Percentiles rank a stretch among this genome's conserved stretches.
Conservation (phyloP, 176 grass and related monocot genomes). For the Coix lacrymajobi region DNA sequence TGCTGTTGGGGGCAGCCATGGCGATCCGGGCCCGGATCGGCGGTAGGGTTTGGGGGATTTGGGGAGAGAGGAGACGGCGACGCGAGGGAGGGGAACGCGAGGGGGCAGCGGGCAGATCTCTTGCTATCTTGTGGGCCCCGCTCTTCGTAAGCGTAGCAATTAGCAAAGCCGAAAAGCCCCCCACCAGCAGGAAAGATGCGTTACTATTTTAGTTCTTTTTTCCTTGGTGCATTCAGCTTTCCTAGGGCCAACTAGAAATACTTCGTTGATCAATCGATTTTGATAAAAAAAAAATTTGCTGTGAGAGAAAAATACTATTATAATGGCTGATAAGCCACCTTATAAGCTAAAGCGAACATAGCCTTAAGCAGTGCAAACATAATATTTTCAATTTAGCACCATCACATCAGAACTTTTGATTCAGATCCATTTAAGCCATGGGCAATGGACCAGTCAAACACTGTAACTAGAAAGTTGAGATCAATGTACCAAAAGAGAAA, state of each 20-base stretch:
- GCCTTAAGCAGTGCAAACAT: not conserved
- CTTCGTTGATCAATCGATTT: not conserved
- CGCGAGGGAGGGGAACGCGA: constrained; percentile 20
- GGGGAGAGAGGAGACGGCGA: constrained; percentile 14
- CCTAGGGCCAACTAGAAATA: not conserved
- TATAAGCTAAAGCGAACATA: too few relatives aligned
- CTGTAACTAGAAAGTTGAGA: not conserved
- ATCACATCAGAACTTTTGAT: not conserved
- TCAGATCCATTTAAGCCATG: not conserved
- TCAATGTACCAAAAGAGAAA: not conserved
- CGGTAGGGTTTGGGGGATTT: constrained; percentile 46
- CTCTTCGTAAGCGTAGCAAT: not conserved
- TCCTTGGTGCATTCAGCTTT: not conserved
- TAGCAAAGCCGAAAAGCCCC: not conserved
- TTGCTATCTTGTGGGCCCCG: constrained; percentile 18
- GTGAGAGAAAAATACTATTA: too few relatives aligned
- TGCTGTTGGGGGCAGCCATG: constrained; percentile 47
- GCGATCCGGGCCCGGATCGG: constrained; percentile 45
- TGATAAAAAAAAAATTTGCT: too few relatives aligned
- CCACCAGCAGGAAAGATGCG: not conserved
- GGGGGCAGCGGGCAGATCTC: constrained; percentile 18
- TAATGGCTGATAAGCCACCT: too few relatives aligned
- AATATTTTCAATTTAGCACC: not conserved
- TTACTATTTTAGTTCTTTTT: not conserved
- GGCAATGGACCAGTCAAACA: not conserved